phyloP scores from a whole-genome alignment of 31 red algal genomes.

The Odonthalia washingtoniensis region DNA sequence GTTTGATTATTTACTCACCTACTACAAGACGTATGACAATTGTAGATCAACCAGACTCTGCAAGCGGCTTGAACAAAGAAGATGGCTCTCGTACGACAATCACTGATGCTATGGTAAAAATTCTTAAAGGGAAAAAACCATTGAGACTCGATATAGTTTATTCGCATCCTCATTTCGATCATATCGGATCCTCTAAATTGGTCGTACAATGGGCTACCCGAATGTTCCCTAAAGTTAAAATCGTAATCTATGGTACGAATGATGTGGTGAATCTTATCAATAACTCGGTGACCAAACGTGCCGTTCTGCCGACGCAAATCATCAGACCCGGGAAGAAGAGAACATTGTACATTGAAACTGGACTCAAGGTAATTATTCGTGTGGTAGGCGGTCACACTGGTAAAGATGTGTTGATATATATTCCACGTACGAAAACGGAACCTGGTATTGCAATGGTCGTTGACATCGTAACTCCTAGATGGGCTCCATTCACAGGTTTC shows the following conservation, averaged over 20 bases:
- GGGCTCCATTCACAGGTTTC: conserved; percentile 44
- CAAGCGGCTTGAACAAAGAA: conserved; percentile 4
- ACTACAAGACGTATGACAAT: conserved; percentile 10
- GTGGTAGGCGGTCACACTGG: conserved; percentile 58
- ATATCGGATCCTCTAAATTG: conserved; percentile 61
- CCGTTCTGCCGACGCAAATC: conserved; percentile 41
- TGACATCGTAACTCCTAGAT: conserved; percentile 70
- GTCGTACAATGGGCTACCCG: conserved; percentile 35
- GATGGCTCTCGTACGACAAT: conserved; percentile 39
- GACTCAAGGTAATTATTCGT: conserved; percentile 33
- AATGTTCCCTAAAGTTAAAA: conserved; percentile 29
- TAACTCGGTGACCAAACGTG: conserved; percentile 16
- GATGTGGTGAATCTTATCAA: conserved; percentile 1
- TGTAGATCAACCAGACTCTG: conserved; percentile 49
- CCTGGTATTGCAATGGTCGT: conserved; percentile 53
- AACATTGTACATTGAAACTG: conserved; percentile 29
- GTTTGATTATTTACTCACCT: no score
- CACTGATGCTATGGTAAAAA: conserved; percentile 44
- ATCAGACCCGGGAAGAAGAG: conserved; percentile 16
- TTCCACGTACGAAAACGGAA: conserved; percentile 38
- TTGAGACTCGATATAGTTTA: conserved; percentile 62
- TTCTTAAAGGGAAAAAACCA: conserved; percentile 19
- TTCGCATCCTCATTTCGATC: conserved; percentile 72
- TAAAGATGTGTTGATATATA: conserved; percentile 48
- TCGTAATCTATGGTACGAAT: conserved; percentile 49